Evolutionary conservation across 1,139 yeast species (phyloP), one percentile per base, ranked within the genome.

Genomic region (Saccharomycopsis crataegensis): DNA sequence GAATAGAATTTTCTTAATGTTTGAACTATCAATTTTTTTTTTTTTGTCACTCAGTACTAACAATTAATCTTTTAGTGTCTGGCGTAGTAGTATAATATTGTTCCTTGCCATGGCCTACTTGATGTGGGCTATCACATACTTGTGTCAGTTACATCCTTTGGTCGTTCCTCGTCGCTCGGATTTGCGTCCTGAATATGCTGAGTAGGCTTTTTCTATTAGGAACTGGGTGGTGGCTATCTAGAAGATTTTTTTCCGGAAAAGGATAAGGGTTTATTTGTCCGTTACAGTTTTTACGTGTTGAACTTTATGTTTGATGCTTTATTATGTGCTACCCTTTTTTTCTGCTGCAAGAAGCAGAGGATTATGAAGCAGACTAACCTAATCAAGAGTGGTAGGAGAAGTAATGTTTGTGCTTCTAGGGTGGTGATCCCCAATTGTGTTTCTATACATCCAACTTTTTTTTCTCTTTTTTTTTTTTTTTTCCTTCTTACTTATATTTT

Each of bases 121-220:
- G 65, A 87, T 90, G 96, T 89, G 96, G 96, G 96, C 96, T 34
- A 82, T 88, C 61, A 88, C 96, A 7, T 88, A 86, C 64, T 71
- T 88, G 60, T 77, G 83, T 40, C 94, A 86, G 64, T 71, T 86
- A 57, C 93, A 86, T 67, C 94, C 94, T n/a, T 73, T 86, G 63
- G 89, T 84, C 53, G 86, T 79, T 34, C 94, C 94, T 48, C 82
- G 84, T 67, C 80, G 93, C 62, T 80, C 90, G 1, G 91, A 86
- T 62, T 70, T 86, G 67, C 80, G 93, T 71, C 90, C 90, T n/a
- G 93, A 85, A 64, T 74, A 67, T 60, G 73, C 75, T 8, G 75
- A 71, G 53, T 66, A 59, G 52, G 28, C 28, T 22, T 22, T 22
- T 22, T 4, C 28, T 16, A 3, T 22, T 22, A 22, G 28, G 28